phyloP scores from a whole-genome alignment of 2,329 filamentous ascomycete genomes.

The Cladosporium cucumerinum region DNA sequence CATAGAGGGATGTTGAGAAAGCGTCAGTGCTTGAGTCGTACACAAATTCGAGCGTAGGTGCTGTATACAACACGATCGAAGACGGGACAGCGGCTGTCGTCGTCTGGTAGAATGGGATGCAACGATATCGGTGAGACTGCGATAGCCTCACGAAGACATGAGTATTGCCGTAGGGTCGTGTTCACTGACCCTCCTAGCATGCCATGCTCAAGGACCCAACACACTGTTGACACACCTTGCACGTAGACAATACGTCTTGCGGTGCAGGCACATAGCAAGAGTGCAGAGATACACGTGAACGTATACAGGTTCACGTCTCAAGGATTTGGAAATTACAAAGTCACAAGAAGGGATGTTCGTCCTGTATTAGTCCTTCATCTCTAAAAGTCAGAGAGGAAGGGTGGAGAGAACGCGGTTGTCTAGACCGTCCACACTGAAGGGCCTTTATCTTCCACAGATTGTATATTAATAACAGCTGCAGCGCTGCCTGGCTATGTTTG shows the following conservation, averaged over 20 bases:
- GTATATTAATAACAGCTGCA: constrained; percentile 37
- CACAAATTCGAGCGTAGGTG: no score
- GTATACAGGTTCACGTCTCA: no score
- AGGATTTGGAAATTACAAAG: background rate
- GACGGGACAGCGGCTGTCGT: background rate
- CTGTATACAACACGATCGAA: background rate
- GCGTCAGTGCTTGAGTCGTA: no score
- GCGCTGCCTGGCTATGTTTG: constrained; percentile 44
- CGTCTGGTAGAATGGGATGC: no score
- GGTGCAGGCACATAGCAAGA: background rate
- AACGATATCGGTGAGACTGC: no score
- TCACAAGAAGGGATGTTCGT: constrained; percentile 8
- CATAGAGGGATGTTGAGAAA: no score
- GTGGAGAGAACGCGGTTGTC: constrained; percentile 54
- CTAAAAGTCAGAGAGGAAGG: constrained; percentile 34
- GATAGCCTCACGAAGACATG: background rate
- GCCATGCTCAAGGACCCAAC: background rate
- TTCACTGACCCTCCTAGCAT: background rate
- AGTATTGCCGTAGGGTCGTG: background rate
- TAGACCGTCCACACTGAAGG: constrained; percentile 41
- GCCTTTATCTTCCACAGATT: constrained; percentile 48
- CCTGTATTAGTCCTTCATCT: constrained; percentile 15
- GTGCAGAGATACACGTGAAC: background rate
- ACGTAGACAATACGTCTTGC: background rate
- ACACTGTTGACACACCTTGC: background rate